Conservation (phyloP, 2,329 filamentous ascomycete genomes). For the Cercospora sesami region DNA sequence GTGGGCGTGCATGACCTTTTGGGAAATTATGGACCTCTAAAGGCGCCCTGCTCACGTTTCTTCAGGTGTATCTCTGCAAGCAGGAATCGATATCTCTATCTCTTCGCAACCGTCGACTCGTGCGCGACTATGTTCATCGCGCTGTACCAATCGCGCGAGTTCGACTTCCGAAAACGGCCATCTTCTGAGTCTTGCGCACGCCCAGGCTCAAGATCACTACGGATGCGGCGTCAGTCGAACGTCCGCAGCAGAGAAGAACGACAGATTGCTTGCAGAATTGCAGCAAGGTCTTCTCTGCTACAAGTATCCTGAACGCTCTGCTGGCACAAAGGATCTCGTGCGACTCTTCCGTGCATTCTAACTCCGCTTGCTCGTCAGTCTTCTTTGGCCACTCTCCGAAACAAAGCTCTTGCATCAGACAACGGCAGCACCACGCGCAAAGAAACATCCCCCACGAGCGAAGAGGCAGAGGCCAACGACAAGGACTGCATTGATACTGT, state of each 20-base stretch:
- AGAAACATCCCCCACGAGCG: constrained; percentile 22
- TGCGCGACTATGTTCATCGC: constrained; percentile 25
- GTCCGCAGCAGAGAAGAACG: constrained; percentile 32
- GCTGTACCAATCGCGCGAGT: constrained; percentile 24
- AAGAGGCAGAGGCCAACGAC: constrained; percentile 30
- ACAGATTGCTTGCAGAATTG: neutral
- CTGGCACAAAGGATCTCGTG: constrained; percentile 40
- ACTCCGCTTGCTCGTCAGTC: constrained; percentile 32
- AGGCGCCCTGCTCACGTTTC: constrained; percentile 27
- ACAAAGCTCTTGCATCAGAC: constrained; percentile 35
- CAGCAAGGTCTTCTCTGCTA: constrained; percentile 27
- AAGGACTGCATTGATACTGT: constrained; percentile 29
- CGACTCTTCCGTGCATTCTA: constrained; percentile 35
- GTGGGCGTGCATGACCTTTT: constrained; percentile 33
- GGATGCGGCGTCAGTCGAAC: constrained; percentile 37
- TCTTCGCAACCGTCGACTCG: constrained; percentile 17
- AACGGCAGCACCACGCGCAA: constrained; percentile 31
- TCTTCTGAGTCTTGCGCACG: constrained; percentile 32
- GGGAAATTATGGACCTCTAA: constrained; percentile 33
- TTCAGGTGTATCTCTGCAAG: constrained; percentile 29
- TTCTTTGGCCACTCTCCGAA: constrained; percentile 32
- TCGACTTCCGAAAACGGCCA: constrained; percentile 38
- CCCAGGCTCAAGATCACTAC: constrained; percentile 36
- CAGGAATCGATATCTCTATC: constrained; percentile 28
- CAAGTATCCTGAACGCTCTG: constrained; percentile 35